Evolutionary conservation across 345 rosid genomes (phyloP).

Genomic region (Gossypium anomalum): DNA sequence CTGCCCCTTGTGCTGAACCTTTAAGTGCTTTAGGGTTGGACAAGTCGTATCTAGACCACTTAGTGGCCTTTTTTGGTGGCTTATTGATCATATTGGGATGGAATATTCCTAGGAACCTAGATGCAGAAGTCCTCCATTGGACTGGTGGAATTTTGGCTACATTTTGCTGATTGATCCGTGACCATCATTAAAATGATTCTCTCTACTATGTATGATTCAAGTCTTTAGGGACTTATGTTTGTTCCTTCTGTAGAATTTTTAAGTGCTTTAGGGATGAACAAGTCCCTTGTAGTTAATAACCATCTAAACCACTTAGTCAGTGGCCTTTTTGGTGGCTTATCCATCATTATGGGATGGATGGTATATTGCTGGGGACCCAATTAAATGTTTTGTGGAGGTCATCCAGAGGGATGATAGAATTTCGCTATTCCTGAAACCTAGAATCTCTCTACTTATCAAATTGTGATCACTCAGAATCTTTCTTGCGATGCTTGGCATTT

Average conservation of each 20-base stretch:
- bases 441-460: not conserved
- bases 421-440: not conserved
- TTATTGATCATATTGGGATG: too few relatives aligned
- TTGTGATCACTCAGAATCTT: not conserved
- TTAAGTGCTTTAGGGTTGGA: too few relatives aligned
- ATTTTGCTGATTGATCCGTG: too few relatives aligned
- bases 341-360: not conserved
- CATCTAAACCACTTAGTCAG: not conserved
- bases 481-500: too few relatives aligned
- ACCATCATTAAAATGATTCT: too few relatives aligned
- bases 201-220: too few relatives aligned
- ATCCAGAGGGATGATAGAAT: not conserved
- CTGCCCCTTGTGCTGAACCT: not conserved
- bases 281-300: not conserved
- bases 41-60: too few relatives aligned
- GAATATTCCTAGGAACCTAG: too few relatives aligned
- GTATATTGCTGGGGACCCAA: not conserved
- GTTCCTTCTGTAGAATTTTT: not conserved
- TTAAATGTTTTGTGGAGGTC: not conserved
- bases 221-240: too few relatives aligned
- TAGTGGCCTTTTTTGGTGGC: too few relatives aligned
- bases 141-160: too few relatives aligned
- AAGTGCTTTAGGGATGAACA: conserved; percentile 12
- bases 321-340: not conserved
- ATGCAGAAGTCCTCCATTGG: too few relatives aligned